Conservation (phyloP, 768 basidiomycete species). For the Multifurca ochricompacta region DNA sequence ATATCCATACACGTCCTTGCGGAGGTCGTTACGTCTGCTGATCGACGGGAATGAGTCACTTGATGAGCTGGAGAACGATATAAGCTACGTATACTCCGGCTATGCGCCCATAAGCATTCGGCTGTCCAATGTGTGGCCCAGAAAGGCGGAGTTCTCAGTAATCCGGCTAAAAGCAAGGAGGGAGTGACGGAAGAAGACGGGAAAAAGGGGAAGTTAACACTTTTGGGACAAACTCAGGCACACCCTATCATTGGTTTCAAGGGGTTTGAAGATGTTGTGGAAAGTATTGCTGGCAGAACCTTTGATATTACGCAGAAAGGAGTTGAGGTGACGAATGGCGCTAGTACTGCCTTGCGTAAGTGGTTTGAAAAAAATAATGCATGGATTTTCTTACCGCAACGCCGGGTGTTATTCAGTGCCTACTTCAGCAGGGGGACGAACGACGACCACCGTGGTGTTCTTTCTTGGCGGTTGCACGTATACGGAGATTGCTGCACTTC, state of each 20-base stretch:
- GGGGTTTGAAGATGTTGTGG: slow-evolving; percentile 88
- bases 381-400: not conserved
- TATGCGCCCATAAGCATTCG: slow-evolving; percentile 92
- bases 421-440: slow-evolving; percentile 44
- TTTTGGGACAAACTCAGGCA: slow-evolving; percentile 58
- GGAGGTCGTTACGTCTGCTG: slow-evolving; percentile 84
- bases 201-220: slow-evolving; percentile 32
- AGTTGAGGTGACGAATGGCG: slow-evolving; percentile 25
- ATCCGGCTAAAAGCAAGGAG: slow-evolving; percentile 56
- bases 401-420: not conserved
- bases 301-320: slow-evolving; percentile 64
- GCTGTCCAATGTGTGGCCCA: slow-evolving; percentile 86
- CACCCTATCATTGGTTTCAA: slow-evolving; percentile 96
- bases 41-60: slow-evolving; percentile 81
- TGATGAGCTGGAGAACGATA: slow-evolving; percentile 86
- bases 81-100: slow-evolving; percentile 93
- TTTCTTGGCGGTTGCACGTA: slow-evolving; percentile 97
- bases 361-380: slow-evolving; percentile 12
- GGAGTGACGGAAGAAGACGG: slow-evolving; percentile 34
- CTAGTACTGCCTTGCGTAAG: slow-evolving; percentile 32
- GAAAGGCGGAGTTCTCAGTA: slow-evolving; percentile 82
- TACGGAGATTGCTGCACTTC: slow-evolving; percentile 90
- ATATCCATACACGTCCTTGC: slow-evolving; percentile 62
- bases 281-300: slow-evolving; percentile 74
- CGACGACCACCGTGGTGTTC: slow-evolving; percentile 85